Evolutionary conservation across 2,329 filamentous ascomycete species (phyloP).

Genomic region (Sporothrix phasma): DNA sequence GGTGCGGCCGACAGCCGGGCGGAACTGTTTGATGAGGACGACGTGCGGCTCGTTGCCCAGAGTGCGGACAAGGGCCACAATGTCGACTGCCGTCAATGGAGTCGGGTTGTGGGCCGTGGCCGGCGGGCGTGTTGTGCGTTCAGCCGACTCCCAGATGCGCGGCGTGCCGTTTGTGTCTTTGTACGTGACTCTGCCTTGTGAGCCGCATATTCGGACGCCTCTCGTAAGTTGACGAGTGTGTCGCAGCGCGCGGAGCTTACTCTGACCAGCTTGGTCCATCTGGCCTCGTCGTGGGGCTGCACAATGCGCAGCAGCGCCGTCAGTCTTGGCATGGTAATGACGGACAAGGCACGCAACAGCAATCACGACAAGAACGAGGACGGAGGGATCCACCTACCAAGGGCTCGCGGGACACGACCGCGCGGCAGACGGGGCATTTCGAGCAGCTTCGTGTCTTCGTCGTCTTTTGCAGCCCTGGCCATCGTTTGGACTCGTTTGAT

Average conservation of each 20-base stretch:
- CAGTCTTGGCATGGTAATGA: no score
- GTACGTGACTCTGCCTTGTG: slow-evolving; percentile 47
- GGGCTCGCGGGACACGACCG: slow-evolving; percentile 9
- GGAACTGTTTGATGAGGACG: slow-evolving; percentile 57
- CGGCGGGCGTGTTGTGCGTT: slow-evolving; percentile 50
- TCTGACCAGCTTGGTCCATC: slow-evolving; percentile 51
- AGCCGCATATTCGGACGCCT: no score
- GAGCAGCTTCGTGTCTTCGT: not conserved
- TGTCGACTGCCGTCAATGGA: slow-evolving; percentile 61
- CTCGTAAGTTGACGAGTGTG: not conserved
- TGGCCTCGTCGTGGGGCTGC: slow-evolving; percentile 42
- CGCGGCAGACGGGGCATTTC: not conserved
- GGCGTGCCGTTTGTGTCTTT: slow-evolving; percentile 48
- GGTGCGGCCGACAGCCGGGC: slow-evolving; percentile 49
- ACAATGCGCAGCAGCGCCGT: not conserved
- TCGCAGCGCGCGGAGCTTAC: slow-evolving; percentile 30
- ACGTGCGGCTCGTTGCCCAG: slow-evolving; percentile 39
- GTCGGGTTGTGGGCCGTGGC: slow-evolving; percentile 40
- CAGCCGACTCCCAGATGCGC: slow-evolving; percentile 62
- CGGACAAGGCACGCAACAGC: no score
- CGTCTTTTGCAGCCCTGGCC: no score
- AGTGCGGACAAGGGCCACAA: slow-evolving; percentile 55
- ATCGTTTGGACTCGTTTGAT: not conserved
- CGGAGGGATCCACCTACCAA: no score
- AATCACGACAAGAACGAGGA: no score